Evolutionary conservation across 768 basidiomycete genomes (phyloP), one percentile per base, ranked within the genome.

Genomic region (Trametes coccinea): DNA sequence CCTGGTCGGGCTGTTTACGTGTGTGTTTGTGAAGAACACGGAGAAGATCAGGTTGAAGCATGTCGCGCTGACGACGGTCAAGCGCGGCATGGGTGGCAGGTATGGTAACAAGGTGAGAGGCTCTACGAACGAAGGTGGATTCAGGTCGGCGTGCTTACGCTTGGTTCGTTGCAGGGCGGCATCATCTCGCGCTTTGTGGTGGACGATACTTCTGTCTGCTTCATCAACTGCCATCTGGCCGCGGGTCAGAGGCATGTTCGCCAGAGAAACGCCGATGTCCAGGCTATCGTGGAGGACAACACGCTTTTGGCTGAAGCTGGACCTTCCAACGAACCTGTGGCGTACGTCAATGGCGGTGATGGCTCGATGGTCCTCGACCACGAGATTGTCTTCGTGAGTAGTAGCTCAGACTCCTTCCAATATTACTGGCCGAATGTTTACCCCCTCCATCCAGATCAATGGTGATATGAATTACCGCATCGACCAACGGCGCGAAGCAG

Each of bases 401-500:
- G 14, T 22, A 52, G 17, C 37, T 29, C 29, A 8, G 47, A 0
- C 59, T 13, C n/a, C 33, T 11, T 37, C 34, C 6, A 27, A 16
- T 14, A 22, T 22, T 22, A 22, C 22, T 22, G 22, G 22, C 22
- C 10, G 22, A 56, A 62, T 34, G 51, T 49, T 66, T 16, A 64
- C 4, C 4, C 9, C 30, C 31, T 17, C 27, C 5, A 1, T 46
- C 8, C 59, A 93, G 92, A 74, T 95, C 50, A 93, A 89, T 62
- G 96, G 96, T 0, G 96, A 98, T 74, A 82, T 99, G 77, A 99
- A 99, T 75, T 99, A 98, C 71, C 93, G 96, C 46, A 95, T 98
- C 66, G 95, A 98, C 74, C 88, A 91, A 68, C 86, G 94, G 1
- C 83, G 96, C 29, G 95, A 98, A 27, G 80, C 84, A 37, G 92